Base-by-base conservation (phyloP, 371 early-diverging fungal genomes). In the Umbelopsis sp. region DNA sequence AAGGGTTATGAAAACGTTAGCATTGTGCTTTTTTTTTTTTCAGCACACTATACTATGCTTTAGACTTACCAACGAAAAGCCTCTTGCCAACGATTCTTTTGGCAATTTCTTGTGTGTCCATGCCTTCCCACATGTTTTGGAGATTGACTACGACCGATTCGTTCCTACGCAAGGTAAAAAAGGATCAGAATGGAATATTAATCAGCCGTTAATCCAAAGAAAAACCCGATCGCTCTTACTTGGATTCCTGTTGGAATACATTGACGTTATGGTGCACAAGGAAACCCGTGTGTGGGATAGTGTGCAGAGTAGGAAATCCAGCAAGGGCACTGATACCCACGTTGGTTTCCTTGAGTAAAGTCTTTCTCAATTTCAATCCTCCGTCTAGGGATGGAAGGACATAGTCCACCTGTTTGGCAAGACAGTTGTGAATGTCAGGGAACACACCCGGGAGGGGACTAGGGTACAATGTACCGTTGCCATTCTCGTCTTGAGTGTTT, bases 231-330 rank as follows among this genome's bases (percentile, higher is more conserved):
- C 6, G 24, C 0, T 66, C 75, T 69, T 74, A 81, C 76, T 75
- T 78, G 77, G 93, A 92, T 50, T 94, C 92, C 32, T 80, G 80
- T 53, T 94, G 89, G 84, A 97, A 98, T 5, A 97, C 95, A 63
- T 88, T 86, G 14, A 97, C 94, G 35, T 89, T 86, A 71, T 94
- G 93, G 69, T 82, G 87, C 8, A 82, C 90, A 20, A 97, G 77
- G 44, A 82, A 79, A 18, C 86, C 89, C 0, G 82, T 83, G 76
- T 92, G 86, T 32, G 88, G 85, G n/a, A 94, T 77, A 0, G 95
- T 92, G 50, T 92, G 74, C 53, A 98, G 74, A 0, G 94, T 86
- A 22, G 99, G 99, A 77, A 98, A 98, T 11, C 99, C 99, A 16
- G 97, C 88, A n/a, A 91, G 77, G 32, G 89, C 73, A 48, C 82